Evolutionary conservation across 176 grass and related monocot species (phyloP).

Genomic region (Paspalum notatum): DNA sequence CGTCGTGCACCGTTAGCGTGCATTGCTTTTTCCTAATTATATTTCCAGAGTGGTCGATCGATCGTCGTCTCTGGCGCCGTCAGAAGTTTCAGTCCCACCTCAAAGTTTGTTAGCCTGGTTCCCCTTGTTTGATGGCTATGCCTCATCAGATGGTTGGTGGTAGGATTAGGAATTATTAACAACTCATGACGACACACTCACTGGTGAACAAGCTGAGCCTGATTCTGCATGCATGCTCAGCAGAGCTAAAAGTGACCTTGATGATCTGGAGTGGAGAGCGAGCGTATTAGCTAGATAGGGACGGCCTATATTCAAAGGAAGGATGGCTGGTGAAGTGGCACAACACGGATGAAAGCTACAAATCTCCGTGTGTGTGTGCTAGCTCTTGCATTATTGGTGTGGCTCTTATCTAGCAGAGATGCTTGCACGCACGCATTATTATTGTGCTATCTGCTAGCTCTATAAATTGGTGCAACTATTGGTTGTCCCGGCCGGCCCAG

Average conservation of each 20-base stretch:
- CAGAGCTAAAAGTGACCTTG: constrained; percentile 14
- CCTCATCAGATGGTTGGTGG: constrained; percentile 64
- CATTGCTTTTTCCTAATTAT: constrained; percentile 25
- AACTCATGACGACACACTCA: not conserved
- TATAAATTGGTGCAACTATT: constrained; percentile 63
- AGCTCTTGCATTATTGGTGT: not conserved
- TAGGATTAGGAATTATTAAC: constrained; percentile 35
- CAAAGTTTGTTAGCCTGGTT: constrained; percentile 70
- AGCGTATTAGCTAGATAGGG: not conserved
- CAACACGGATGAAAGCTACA: constrained; percentile 42
- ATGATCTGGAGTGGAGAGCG: not conserved
- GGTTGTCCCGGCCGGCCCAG: constrained; percentile 7
- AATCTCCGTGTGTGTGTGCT: constrained; percentile 10
- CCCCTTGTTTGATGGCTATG: constrained; percentile 44
- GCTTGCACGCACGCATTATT: constrained; percentile 18
- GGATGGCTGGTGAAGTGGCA: constrained; percentile 59
- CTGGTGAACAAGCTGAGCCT: constrained; percentile 2
- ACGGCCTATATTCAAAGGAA: constrained; percentile 28
- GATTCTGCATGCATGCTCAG: not conserved
- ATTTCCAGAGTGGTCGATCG: not conserved
- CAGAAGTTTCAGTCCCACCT: constrained; percentile 52
- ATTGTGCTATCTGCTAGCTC: constrained; percentile 9
- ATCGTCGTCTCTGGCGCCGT: not conserved
- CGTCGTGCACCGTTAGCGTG: constrained; percentile 23
- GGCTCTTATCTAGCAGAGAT: not conserved